Base-by-base conservation (phyloP, 257 asterid species). In the Penstemon barbatus region DNA sequence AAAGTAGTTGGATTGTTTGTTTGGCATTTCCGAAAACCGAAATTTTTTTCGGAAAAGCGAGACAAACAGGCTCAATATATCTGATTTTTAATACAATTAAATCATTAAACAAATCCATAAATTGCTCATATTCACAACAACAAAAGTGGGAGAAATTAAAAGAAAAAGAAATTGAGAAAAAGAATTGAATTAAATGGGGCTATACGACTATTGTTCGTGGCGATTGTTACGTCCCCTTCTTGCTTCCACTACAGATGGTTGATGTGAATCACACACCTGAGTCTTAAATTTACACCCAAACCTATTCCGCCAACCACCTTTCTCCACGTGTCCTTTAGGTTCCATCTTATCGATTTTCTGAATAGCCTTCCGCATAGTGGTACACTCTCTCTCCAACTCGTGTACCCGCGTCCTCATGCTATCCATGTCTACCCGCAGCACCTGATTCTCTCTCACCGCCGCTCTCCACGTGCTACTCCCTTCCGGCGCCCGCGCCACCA, bases 261-360 rank as follows among this genome's bases (percentile, higher is more conserved):
- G 87, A n/a, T 90, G 97, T 7, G 98, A 93, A 74, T 93, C 98
- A 70, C 98, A 93, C 12, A 90, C 97, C 55, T 92, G 97, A 0
- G 95, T 88, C 85, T 86, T 90, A 75, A 90, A 90, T 69, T 92
- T 92, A 81, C 98, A 92, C 70, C 95, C 92, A 8, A 92, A 74
- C 85, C 84, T 90, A 36, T 69, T 73, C 80, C 85, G 72, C 98
- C 98, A 92, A 4, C 90, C 83, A 0, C 74, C 75, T 70, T 67
- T 73, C 71, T 75, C 85, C 67, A 63, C 82, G 54, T 78, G 76
- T 69, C 79, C 79, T 11, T 66, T 51, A 0, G 83, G 80, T 38
- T 64, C 88, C 55, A 37, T 57, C 33, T 78, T 79, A 69, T 92
- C 98, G 5, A 87, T 87, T 82, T 83, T 85, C 75, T 80, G 80